Percentiles rank a stretch among this genome's conserved stretches.
These are phyloP conservation scores for Picea engelmannii DNA, from an alignment of 83 land plant species.

Conservation along the genomic window DNA sequence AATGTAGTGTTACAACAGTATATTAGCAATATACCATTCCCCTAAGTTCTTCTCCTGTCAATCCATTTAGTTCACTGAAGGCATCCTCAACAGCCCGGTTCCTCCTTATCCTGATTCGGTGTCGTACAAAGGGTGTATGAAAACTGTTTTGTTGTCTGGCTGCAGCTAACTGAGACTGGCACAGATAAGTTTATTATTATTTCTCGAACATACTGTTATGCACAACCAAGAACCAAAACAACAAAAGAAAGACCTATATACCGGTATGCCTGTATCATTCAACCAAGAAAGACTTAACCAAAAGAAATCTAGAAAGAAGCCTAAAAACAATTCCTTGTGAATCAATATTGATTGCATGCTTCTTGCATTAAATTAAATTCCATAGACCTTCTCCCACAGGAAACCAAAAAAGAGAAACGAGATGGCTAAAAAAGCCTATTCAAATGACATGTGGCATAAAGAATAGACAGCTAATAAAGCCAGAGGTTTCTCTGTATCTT, in stretches of 20 bases:
- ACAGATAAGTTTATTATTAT: constrained; percentile 7
- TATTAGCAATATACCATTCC: constrained; percentile 57
- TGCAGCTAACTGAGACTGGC: constrained; percentile 78
- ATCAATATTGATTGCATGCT: background rate
- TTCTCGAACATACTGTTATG: background rate
- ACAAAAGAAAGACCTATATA: background rate
- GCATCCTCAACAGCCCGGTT: constrained; percentile 94
- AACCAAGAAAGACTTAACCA: background rate
- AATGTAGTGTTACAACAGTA: background rate
- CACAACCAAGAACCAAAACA: background rate
- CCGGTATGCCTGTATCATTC: background rate
- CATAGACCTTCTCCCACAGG: background rate
- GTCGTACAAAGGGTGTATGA: constrained; percentile 59
- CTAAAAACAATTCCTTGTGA: background rate
- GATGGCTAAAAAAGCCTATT: background rate
- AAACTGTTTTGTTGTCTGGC: constrained; percentile 49
- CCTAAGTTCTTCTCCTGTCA: constrained; percentile 77
- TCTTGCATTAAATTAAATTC: too few species aligned
- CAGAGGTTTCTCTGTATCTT: background rate
- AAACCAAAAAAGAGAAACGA: background rate
- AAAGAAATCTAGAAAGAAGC: constrained; percentile 12
- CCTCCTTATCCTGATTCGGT: constrained; percentile 75
- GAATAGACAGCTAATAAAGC: background rate
- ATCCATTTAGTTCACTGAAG: constrained; percentile 68
- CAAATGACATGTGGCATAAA: background rate